Base-by-base conservation (phyloP, 164 flowering plant genomes). In the Kalanchoe fedtschenkoi region DNA sequence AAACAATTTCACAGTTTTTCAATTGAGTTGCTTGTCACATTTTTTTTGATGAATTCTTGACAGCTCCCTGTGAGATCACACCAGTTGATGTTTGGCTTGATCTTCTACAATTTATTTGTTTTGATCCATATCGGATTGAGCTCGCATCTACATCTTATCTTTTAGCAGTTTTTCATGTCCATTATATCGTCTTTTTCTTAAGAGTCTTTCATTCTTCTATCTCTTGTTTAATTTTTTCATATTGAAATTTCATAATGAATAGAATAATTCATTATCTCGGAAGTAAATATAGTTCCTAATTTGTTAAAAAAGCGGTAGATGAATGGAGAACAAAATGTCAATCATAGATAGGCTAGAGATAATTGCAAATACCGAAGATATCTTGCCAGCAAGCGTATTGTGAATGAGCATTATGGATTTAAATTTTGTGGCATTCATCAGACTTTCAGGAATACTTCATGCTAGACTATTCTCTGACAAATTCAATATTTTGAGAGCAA, bases 301-400 rank as follows among this genome's bases (percentile, higher is more conserved):
- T 39, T 70, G 80, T 60, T 68, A 76, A 61, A 84, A 75, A 53
- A 65, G 6, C n/a, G 87, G 90, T 43, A 87, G 76, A 55, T 42
- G 69, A 33, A 6, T 88, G 76, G 34, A 87, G 83, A 69, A 83
- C 44, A 90, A 87, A 63, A 87, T 75, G 69, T 83, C 77, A 53
- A 87, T 65, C 26, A 37, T 35, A 33, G 70, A 58, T 16, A 87
- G 88, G 62, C 16, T 58, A 5, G 70, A 22, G 6, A 87, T 76
- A 51, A 38, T 47, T 1, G 90, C 76, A 59, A 84, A 78, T 46
- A 84, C 75, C 9, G 67, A 55, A 60, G 90, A 87, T 51, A 87
- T 79, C 64, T 80, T 77, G 47, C 88, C 90, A 16, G 69, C 68
- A 42, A 87, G 81, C 41, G 0, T 65, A 62, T 87, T 87, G 67